A percentile compares a stretch with the other conserved stretches of the same genome.
These are phyloP conservation scores for Hanseniaspora gamundiae DNA, from an alignment of 1,139 yeast species.

Conservation along the genomic window DNA sequence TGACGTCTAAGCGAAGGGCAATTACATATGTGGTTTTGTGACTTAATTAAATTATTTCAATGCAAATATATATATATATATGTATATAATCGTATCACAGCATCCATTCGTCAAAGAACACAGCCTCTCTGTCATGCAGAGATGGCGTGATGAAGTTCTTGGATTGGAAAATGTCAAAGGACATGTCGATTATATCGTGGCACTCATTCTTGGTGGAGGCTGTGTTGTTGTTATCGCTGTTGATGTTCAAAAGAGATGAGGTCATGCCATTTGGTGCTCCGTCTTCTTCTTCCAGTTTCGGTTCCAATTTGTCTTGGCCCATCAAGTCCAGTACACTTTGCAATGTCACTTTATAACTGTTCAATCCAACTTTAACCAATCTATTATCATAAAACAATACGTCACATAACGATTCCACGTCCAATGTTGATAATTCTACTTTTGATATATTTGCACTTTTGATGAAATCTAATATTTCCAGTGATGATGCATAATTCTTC, in stretches of 20 bases:
- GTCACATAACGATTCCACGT: constrained; percentile 74
- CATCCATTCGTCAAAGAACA: constrained; percentile 30
- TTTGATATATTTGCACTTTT: constrained; percentile 64
- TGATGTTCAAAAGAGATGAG: too few species aligned
- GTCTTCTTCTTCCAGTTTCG: not conserved
- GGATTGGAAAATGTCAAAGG: constrained; percentile 21
- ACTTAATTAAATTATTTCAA: too few species aligned
- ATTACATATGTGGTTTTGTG: too few species aligned
- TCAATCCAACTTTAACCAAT: constrained; percentile 49
- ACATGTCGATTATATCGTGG: constrained; percentile 1
- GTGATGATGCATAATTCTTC: constrained; percentile 55
- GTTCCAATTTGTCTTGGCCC: constrained; percentile 10
- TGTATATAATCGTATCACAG: constrained; percentile 11
- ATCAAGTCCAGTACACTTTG: constrained; percentile 31
- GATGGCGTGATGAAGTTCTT: constrained; percentile 25
- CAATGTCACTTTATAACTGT: constrained; percentile 47
- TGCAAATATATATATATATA: not conserved
- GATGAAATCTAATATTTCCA: constrained; percentile 66
- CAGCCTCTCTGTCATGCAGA: constrained; percentile 23
- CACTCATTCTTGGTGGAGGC: constrained; percentile 1
- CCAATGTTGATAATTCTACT: constrained; percentile 63
- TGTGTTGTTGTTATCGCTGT: constrained; percentile 1
- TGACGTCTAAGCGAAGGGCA: too few species aligned
- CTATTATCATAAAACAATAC: constrained; percentile 82
- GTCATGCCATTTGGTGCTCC: constrained; percentile 28